Conservation (phyloP, 495 filamentous ascomycete genomes). For the Penicillium roqueforti region DNA sequence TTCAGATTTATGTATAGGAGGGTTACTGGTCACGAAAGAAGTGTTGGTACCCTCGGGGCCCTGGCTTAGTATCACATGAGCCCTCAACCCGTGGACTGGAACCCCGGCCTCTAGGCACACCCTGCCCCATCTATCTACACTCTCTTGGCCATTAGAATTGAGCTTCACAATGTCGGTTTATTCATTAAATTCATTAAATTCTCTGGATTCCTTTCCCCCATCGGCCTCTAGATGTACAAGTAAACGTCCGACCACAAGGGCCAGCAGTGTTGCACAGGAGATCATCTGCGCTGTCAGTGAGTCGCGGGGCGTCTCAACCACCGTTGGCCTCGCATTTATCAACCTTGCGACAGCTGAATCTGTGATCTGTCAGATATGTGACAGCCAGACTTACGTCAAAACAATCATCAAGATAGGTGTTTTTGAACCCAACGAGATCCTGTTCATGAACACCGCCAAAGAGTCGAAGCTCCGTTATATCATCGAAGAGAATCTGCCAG, state of each 20-base stretch:
- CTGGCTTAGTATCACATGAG: too few species aligned
- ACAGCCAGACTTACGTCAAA: constrained; percentile 81
- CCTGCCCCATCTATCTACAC: constrained; percentile 6
- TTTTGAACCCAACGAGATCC: constrained; percentile 69
- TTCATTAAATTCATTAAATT: neutral
- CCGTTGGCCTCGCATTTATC: constrained; percentile 85
- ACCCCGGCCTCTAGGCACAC: too few species aligned
- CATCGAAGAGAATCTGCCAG: constrained; percentile 62
- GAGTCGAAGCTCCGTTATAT: constrained; percentile 74
- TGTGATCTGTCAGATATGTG: constrained; percentile 83
- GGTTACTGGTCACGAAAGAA: too few species aligned
- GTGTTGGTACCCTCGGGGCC: too few species aligned
- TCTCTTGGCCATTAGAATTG: neutral
- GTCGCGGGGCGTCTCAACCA: constrained; percentile 76
- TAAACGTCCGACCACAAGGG: constrained; percentile 48
- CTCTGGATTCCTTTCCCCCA: constrained; percentile 22
- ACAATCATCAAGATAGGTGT: constrained; percentile 79
- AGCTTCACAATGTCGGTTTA: constrained; percentile 2
- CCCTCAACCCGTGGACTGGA: too few species aligned
- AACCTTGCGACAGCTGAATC: constrained; percentile 80
- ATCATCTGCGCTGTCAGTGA: constrained; percentile 91
- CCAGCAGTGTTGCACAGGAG: constrained; percentile 68
- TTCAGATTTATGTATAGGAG: too few species aligned
- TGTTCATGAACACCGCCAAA: constrained; percentile 67
- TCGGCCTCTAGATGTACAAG: constrained; percentile 33